Evolutionary conservation across 2,329 filamentous ascomycete genomes (phyloP).

Genomic region (Nemania bipapillata): DNA sequence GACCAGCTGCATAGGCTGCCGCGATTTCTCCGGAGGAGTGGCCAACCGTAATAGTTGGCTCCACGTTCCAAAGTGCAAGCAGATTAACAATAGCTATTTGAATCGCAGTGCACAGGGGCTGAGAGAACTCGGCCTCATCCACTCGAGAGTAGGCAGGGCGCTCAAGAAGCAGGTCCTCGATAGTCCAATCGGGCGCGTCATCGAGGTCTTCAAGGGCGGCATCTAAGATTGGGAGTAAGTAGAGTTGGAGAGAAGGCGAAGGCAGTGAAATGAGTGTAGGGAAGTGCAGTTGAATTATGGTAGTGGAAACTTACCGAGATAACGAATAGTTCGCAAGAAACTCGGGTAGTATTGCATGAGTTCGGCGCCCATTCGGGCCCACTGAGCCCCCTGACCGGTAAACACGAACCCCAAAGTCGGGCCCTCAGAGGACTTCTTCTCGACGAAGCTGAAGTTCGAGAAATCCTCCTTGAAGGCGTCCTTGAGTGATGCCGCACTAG

Average conservation of each 20-base stretch:
- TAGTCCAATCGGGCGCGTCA: neutral
- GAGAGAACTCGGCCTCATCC: neutral
- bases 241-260: too few species aligned
- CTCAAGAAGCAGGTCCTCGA: neutral
- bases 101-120: neutral
- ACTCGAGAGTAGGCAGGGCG: neutral
- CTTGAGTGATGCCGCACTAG: too few species aligned
- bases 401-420: conserved; percentile 13
- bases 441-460: neutral
- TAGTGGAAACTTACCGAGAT: neutral
- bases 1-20: conserved; percentile 14
- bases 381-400: conserved; percentile 29
- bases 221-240: neutral
- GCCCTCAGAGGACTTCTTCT: too few species aligned
- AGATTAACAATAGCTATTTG: conserved; percentile 6
- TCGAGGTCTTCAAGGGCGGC: neutral
- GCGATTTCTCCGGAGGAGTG: conserved; percentile 21
- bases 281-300: too few species aligned
- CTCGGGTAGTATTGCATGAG: conserved; percentile 10
- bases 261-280: too few species aligned
- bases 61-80: neutral
- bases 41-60: neutral
- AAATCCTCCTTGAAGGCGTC: neutral
- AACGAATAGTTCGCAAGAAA: conserved; percentile 15
- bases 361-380: conserved; percentile 9